Evolutionary conservation across 73 alveolate genomes (phyloP), one percentile per base, ranked within the genome.

Genomic region (Paramecium sonneborni): DNA sequence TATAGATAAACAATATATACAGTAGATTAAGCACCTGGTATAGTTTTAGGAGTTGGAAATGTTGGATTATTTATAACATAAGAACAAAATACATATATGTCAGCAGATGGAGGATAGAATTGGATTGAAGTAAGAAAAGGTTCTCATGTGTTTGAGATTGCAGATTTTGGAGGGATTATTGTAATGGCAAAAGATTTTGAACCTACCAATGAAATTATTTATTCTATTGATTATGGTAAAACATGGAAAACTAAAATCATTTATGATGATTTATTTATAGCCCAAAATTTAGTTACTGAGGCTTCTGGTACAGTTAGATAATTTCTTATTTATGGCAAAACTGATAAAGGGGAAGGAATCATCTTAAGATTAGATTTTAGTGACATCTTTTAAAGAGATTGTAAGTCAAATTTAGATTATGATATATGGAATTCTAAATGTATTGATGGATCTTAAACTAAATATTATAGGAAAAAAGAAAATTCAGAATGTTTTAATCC

Each of bases 171-270:
- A 20, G 74, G 90, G 11, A 15, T 79, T 9, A 79, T 79, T 43
- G 72, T 79, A 12, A 79, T 79, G 41, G 90, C 90, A 1, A 39
- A 39, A 20, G 90, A 79, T 46, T 32, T 41, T 39, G 69, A 79
- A 44, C 90, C 90, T 14, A 79, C 90, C 6, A 79, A 79, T 79
- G 76, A 41, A 79, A 46, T 79, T 14, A 23, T 26, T 20, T 79
- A 79, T 79, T 79, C 90, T 3, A 79, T 62, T 21, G 90, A 79
- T 79, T 79, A 79, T 43, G 90, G 90, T 7, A 44, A 79, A 5
- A 79, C 35, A 1, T 79, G 90, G 90, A 43, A 79, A 41, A 24
- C 44, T 5, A 79, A 44, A 79, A 26, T 79, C 24, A 79, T 79
- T 39, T 79, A 43, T 79, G 90, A 79, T 44, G 90, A 79, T 43